Evolutionary conservation across 2,329 filamentous ascomycete species (phyloP), one percentile per base, ranked within the genome.

Genomic region (Diplodia corticola): DNA sequence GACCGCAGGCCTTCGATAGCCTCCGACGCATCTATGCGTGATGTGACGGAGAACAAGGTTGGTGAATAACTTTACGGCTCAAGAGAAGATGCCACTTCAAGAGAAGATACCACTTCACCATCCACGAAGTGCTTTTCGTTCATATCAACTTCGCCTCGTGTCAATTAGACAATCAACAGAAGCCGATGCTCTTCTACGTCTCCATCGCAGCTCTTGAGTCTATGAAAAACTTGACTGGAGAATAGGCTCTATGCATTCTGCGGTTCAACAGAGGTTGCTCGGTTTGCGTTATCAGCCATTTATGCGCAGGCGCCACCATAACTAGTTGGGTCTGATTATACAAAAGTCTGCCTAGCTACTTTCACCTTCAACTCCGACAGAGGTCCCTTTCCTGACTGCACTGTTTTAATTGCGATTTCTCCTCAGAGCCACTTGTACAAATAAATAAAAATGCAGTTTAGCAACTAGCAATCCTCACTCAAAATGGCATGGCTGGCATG

Each of bases 401-500:
- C 20, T 35, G n/a, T 24, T 44, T 20, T 24, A 50, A 13, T 50
- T 26, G 13, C 13, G 22, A 17, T 50, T 50, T 24, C 22, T 20
- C 20, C 20, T 50, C 10, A 50, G 24, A 13, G 22, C 20, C 51
- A 35, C 30, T 10, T 54, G 51, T 54, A 54, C n/a, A 54, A 33
- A 33, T 26, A 20, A 33, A 33, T 26, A 20, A 22, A 35, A 20
- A 54, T 7, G 24, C n/a, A 30, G 17, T 15, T 2, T 28, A 33
- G 44, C 26, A 49, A 49, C 44, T 35, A 61, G 57, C 57, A 61
- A 20, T 49, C n/a, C 67, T 78, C 76, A 6, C 67, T 46, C 46
- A 71, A 75, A 26, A 86, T 72, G 0, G 74, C 73, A 57, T 84
- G 81, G 2, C 74, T 71, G 6, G 67, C 73, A 70, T 83, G 79